A percentile compares a stretch with the other conserved stretches of the same genome.
phyloP scores from a whole-genome alignment of 768 basidiomycete species.

The Mycena indigotica region DNA sequence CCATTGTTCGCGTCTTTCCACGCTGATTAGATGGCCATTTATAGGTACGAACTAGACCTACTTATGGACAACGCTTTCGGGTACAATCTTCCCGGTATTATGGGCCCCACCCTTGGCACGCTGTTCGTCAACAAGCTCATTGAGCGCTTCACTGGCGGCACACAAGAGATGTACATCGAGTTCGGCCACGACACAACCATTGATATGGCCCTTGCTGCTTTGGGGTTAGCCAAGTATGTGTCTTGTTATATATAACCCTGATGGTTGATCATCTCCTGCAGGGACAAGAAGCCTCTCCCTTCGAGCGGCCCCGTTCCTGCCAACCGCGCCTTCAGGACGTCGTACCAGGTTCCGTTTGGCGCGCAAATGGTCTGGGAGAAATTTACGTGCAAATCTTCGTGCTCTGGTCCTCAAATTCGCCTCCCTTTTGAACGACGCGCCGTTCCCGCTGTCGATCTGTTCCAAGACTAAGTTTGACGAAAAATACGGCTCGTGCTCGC shows the following conservation, averaged over 20 bases:
- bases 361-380: conserved; percentile 47
- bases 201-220: conserved; percentile 39
- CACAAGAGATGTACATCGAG: conserved; percentile 39
- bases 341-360: conserved; percentile 44
- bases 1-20: not conserved
- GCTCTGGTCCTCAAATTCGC: conserved; percentile 40
- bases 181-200: conserved; percentile 47
- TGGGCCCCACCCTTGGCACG: conserved; percentile 40
- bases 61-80: conserved; percentile 41
- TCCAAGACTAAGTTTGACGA: conserved; percentile 30
- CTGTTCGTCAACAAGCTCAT: conserved; percentile 43
- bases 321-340: conserved; percentile 40
- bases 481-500: conserved; percentile 39
- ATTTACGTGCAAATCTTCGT: conserved; percentile 40
- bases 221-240: conserved; percentile 39
- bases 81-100: conserved; percentile 33
- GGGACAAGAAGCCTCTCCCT: conserved; percentile 35
- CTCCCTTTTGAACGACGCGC: conserved; percentile 43
- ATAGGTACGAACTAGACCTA: conserved; percentile 43
- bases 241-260: not conserved
- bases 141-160: conserved; percentile 38
- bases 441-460: conserved; percentile 41
- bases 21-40: not conserved
- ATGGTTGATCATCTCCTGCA: conserved; percentile 14
- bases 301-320: conserved; percentile 27